Percentiles rank a stretch among this genome's conserved stretches.
Conservation (phyloP, 352 stramenopile species). For the Pythium angustatum region DNA sequence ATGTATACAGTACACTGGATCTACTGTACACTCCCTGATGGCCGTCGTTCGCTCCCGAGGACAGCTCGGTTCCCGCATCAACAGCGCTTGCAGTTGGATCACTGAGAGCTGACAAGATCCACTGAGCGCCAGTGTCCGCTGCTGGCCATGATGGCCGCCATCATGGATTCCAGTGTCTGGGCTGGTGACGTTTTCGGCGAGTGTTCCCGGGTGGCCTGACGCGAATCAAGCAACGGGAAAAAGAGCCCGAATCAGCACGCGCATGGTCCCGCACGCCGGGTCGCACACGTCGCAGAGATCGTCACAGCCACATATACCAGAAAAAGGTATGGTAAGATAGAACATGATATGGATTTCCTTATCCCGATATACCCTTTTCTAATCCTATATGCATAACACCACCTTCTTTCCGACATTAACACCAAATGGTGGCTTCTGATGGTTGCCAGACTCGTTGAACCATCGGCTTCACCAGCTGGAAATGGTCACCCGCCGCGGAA, state of each 20-base stretch:
- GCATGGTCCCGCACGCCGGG: neutral
- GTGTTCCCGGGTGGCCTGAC: neutral
- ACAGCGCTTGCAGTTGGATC: no score
- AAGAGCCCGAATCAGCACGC: neutral
- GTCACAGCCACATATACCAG: neutral
- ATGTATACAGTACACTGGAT: no score
- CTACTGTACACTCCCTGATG: no score
- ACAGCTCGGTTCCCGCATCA: no score
- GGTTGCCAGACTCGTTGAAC: neutral
- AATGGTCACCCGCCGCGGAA: constrained; percentile 1
- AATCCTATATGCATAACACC: neutral
- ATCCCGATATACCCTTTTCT: neutral
- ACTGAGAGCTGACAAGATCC: no score
- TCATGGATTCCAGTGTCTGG: no score
- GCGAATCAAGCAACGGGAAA: neutral
- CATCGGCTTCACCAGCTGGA: neutral
- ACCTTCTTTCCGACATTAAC: neutral
- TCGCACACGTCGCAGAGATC: neutral
- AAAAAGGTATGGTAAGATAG: neutral
- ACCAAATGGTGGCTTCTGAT: neutral
- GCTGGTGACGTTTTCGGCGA: neutral
- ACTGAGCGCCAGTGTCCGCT: no score
- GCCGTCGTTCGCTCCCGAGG: no score
- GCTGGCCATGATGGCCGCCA: no score
- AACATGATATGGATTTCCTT: no score